These are phyloP conservation scores for Ecytonucleospora hepatopenaei DNA, from an alignment of 371 early-diverging fungal genomes.

Conservation along the genomic window DNA sequence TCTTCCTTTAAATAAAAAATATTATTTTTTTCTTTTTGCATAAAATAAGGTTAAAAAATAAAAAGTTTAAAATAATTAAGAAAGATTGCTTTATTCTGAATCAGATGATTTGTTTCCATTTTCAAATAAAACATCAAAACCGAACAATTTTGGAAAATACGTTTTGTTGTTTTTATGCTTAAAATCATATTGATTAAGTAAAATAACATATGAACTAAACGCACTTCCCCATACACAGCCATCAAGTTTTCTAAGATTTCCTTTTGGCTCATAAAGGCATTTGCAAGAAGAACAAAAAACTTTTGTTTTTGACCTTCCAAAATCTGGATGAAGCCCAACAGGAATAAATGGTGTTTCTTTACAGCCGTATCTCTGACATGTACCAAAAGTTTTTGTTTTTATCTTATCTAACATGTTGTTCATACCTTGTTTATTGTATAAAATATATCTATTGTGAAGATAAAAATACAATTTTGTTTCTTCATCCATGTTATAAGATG, in stretches of 20 bases:
- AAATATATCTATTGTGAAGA: conserved; percentile 62
- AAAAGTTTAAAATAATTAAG: neutral
- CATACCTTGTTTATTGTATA: conserved; percentile 58
- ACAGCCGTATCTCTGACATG: conserved; percentile 80
- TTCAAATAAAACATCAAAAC: conserved; percentile 64
- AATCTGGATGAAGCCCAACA: conserved; percentile 69
- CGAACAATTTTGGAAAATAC: conserved; percentile 82
- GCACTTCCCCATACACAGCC: conserved; percentile 90
- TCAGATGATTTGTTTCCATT: conserved; percentile 5
- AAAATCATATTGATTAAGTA: conserved; percentile 66
- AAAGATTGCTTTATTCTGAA: neutral
- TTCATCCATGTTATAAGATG: conserved; percentile 11
- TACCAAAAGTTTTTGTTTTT: conserved; percentile 72
- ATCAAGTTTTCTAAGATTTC: conserved; percentile 65
- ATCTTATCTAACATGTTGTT: conserved; percentile 65
- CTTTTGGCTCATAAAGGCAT: conserved; percentile 70
- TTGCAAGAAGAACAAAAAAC: conserved; percentile 64
- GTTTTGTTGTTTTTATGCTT: conserved; percentile 55
- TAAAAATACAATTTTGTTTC: conserved; percentile 60
- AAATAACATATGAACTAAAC: conserved; percentile 83
- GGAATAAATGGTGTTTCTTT: conserved; percentile 67
- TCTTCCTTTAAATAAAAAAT: neutral
- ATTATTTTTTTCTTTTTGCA: neutral
- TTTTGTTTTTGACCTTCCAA: conserved; percentile 61
- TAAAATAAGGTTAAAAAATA: neutral